A percentile compares a stretch with the other conserved stretches of the same genome.
Conservation (phyloP, 2,329 filamentous ascomycete species). For the Microsporum canis region DNA sequence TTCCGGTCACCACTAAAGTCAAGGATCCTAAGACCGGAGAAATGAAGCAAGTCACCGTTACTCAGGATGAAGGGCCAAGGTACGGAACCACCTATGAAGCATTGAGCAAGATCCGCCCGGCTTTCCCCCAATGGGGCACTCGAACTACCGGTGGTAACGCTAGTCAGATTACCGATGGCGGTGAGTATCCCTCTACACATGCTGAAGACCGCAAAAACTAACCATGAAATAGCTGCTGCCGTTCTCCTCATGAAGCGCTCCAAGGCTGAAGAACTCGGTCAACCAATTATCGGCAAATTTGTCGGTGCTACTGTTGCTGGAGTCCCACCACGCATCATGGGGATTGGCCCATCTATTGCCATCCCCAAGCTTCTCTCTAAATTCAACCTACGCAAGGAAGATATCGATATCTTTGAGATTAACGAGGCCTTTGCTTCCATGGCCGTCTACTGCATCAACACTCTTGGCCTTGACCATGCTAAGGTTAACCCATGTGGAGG, state of each 20-base stretch:
- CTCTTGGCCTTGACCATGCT: constrained; percentile 50
- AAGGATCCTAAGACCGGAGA: constrained; percentile 76
- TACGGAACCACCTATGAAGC: constrained; percentile 77
- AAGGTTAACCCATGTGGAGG: constrained; percentile 90
- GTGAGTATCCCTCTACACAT: constrained; percentile 30
- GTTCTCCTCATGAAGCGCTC: constrained; percentile 84
- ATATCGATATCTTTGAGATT: constrained; percentile 82
- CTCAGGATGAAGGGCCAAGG: constrained; percentile 80
- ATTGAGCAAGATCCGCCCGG: constrained; percentile 72
- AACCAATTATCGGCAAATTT: constrained; percentile 77
- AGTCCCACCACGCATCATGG: constrained; percentile 90
- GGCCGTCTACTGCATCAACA: constrained; percentile 84
- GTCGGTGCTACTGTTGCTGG: constrained; percentile 84
- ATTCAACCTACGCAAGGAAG: constrained; percentile 64
- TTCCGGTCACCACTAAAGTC: constrained; percentile 68
- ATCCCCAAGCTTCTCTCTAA: constrained; percentile 73
- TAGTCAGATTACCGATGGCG: constrained; percentile 87
- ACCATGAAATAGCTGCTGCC: constrained; percentile 12
- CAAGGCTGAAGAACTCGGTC: constrained; percentile 70
- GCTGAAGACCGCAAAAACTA: neutral
- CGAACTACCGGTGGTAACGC: constrained; percentile 86
- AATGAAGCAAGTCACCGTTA: constrained; percentile 64
- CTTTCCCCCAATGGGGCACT: constrained; percentile 82
- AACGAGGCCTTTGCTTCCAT: constrained; percentile 98
- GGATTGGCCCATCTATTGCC: constrained; percentile 54